These are phyloP conservation scores for Yamadazyma siamensis DNA, from an alignment of 1,139 yeast genomes.

Conservation along the genomic window DNA sequence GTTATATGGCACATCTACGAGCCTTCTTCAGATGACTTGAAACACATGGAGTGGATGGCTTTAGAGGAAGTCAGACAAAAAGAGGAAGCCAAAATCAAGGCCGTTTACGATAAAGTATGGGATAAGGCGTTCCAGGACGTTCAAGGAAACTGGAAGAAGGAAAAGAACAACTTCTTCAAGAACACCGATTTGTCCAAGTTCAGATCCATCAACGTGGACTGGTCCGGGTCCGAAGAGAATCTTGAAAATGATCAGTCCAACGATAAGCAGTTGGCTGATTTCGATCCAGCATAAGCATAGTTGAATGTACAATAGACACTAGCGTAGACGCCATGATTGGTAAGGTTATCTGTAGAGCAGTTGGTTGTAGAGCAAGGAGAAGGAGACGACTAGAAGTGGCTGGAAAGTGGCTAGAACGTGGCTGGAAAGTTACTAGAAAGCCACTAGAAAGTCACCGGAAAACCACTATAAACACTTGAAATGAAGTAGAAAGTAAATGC, in stretches of 20 bases:
- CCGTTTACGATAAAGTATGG: constrained; percentile 74
- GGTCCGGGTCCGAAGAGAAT: constrained; percentile 58
- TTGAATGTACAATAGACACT: background rate
- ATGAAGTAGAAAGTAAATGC: too few species aligned
- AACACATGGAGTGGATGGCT: constrained; percentile 97
- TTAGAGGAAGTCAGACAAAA: constrained; percentile 76
- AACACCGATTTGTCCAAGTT: constrained; percentile 61
- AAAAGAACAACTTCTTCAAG: constrained; percentile 62
- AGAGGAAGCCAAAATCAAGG: constrained; percentile 63
- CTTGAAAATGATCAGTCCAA: constrained; percentile 20
- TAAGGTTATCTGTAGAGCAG: constrained; percentile 1
- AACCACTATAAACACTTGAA: too few species aligned
- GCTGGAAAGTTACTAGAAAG: background rate
- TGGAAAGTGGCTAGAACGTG: background rate
- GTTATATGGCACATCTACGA: constrained; percentile 93
- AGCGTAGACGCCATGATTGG: background rate
- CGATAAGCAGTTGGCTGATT: constrained; percentile 40
- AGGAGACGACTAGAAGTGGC: background rate
- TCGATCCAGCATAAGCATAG: constrained; percentile 34
- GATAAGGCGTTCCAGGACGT: constrained; percentile 74
- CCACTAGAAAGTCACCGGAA: too few species aligned
- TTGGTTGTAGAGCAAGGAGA: background rate
- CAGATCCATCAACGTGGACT: constrained; percentile 56
- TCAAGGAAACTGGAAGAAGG: constrained; percentile 63
- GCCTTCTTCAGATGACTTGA: constrained; percentile 80